These are phyloP conservation scores for Boletellus deceptivus DNA, from an alignment of 1,284 basidiomycete genomes.

Conservation along the genomic window DNA sequence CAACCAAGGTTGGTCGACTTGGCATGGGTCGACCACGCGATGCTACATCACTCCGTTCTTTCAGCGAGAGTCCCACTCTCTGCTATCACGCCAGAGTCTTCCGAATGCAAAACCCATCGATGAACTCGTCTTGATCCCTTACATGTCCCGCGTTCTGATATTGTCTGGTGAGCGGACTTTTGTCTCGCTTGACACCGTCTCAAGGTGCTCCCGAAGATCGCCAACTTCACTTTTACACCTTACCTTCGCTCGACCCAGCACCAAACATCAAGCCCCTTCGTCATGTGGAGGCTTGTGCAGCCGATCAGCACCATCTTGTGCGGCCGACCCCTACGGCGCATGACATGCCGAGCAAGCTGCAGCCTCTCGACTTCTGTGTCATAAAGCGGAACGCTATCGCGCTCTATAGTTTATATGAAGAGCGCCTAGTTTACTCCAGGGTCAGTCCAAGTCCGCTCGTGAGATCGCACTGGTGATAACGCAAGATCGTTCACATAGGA, in stretches of 20 bases:
- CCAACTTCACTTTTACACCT: slow-evolving; percentile 74
- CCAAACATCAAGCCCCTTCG: slow-evolving; percentile 72
- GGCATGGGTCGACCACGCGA: neutral
- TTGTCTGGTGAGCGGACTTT: slow-evolving; percentile 54
- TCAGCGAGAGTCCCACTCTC: slow-evolving; percentile 61
- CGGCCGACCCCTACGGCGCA: slow-evolving; percentile 47
- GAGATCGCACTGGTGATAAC: slow-evolving; percentile 42
- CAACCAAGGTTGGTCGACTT: slow-evolving; percentile 44
- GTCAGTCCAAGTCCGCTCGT: slow-evolving; percentile 17
- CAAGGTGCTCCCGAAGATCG: slow-evolving; percentile 49
- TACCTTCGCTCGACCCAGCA: slow-evolving; percentile 77
- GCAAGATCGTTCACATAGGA: slow-evolving; percentile 61
- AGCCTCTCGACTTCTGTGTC: slow-evolving; percentile 74
- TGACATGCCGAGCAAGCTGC: slow-evolving; percentile 39
- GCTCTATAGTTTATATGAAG: slow-evolving; percentile 51
- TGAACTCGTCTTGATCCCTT: slow-evolving; percentile 75
- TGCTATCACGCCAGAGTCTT: slow-evolving; percentile 66
- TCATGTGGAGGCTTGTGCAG: slow-evolving; percentile 73
- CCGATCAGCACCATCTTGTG: slow-evolving; percentile 75
- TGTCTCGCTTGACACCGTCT: slow-evolving; percentile 1
- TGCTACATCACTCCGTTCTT: neutral
- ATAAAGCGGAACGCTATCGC: slow-evolving; percentile 71
- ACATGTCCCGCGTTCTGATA: slow-evolving; percentile 67
- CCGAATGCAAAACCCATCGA: slow-evolving; percentile 66
- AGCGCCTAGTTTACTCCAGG: slow-evolving; percentile 30